Percentiles rank a stretch among this genome's conserved stretches.
These are phyloP conservation scores for Corchorus capsularis DNA, from an alignment of 345 rosid genomes.

Conservation along the genomic window DNA sequence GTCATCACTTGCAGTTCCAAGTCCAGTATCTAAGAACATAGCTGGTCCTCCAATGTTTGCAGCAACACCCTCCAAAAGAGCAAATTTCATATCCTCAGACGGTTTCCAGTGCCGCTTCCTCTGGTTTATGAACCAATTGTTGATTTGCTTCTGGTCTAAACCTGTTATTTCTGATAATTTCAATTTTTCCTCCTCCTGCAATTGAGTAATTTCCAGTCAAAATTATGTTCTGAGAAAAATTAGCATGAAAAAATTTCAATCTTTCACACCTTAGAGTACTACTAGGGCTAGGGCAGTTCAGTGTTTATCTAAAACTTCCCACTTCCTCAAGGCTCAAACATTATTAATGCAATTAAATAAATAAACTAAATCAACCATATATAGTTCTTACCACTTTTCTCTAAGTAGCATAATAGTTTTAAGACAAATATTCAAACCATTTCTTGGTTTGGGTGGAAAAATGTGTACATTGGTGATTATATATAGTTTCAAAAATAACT, in stretches of 20 bases:
- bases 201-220: background rate
- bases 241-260: background rate
- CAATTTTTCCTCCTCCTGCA: slow-evolving; percentile 62
- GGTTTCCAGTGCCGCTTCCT: slow-evolving; percentile 85
- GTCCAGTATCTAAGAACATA: slow-evolving; percentile 24
- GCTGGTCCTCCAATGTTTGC: slow-evolving; percentile 7
- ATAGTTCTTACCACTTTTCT: too few relatives aligned
- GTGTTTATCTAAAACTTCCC: too few relatives aligned
- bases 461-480: too few relatives aligned
- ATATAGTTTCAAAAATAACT: background rate
- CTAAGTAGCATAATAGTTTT: too few relatives aligned
- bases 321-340: too few relatives aligned
- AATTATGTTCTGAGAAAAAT: background rate
- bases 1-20: slow-evolving; percentile 4
- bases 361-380: too few relatives aligned
- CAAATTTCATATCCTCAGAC: slow-evolving; percentile 56
- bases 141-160: slow-evolving; percentile 70
- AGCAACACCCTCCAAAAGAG: slow-evolving; percentile 42
- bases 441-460: too few relatives aligned
- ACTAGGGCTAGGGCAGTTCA: background rate
- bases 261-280: background rate
- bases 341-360: too few relatives aligned
- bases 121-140: slow-evolving; percentile 80
- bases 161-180: slow-evolving; percentile 56
- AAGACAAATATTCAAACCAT: too few relatives aligned